phyloP scores from a whole-genome alignment of 306 rosid genomes.

The Cotoneaster glaucophyllus region DNA sequence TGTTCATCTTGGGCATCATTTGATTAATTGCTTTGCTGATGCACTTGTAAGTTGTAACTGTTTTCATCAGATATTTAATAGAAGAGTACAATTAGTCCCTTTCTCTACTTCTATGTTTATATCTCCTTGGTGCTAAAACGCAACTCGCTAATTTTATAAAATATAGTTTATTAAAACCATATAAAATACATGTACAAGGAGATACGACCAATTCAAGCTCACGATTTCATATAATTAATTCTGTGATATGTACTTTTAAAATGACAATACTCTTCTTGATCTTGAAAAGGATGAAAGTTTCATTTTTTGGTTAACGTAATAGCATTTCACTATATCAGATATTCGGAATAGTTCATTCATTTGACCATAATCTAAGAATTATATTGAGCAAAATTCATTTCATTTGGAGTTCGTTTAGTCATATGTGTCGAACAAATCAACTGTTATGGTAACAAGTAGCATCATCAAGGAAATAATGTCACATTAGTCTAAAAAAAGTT shows the following conservation, averaged over 20 bases:
- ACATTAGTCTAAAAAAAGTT: too few relatives aligned
- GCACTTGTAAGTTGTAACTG: not conserved
- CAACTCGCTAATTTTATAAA: not conserved
- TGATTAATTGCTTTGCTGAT: not conserved
- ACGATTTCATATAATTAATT: not conserved
- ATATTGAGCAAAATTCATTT: too few relatives aligned
- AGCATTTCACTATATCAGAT: too few relatives aligned
- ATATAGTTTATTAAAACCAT: not conserved
- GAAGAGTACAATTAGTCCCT: slow-evolving; percentile 5
- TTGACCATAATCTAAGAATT: too few relatives aligned
- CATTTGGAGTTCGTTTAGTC: too few relatives aligned
- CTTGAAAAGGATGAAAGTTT: too few relatives aligned
- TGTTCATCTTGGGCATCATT: not conserved
- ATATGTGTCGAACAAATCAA: too few relatives aligned
- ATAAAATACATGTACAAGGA: not conserved
- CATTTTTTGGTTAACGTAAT: too few relatives aligned
- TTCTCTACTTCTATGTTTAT: slow-evolving; percentile 8
- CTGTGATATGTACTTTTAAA: not conserved
- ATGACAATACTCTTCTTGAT: too few relatives aligned
- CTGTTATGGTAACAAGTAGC: too few relatives aligned
- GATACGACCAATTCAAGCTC: slow-evolving; percentile 24
- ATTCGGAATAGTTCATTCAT: too few relatives aligned
- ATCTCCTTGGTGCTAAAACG: slow-evolving; percentile 1
- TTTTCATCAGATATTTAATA: not conserved
- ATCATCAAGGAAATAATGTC: too few relatives aligned